Conservation (phyloP, 306 rosid species). For the Pyrus betulifolia region DNA sequence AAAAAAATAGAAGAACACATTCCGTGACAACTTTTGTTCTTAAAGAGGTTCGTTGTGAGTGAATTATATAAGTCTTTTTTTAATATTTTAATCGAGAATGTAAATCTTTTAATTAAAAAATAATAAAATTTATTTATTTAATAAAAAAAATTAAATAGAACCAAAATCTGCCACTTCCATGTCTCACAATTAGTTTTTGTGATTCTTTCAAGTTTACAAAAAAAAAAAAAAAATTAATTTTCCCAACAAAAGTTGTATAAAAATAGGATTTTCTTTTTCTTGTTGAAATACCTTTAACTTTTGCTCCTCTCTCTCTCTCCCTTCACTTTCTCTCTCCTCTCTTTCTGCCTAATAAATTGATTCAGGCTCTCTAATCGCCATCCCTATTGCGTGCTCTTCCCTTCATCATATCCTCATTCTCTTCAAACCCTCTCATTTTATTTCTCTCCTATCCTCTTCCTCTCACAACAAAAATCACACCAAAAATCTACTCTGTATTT, state of each 20-base stretch:
- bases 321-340: not conserved
- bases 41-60: too few relatives aligned
- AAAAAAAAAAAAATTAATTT: not conserved
- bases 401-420: slow-evolving; percentile 15
- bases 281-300: slow-evolving; percentile 39
- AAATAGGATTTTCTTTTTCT: slow-evolving; percentile 18
- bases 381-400: slow-evolving; percentile 48
- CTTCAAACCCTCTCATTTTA: slow-evolving; percentile 6
- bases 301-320: not conserved
- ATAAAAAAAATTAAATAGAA: not conserved
- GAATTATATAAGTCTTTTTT: too few relatives aligned
- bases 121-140: too few relatives aligned
- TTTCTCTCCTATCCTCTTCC: not conserved
- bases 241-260: not conserved
- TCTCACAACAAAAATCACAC: not conserved
- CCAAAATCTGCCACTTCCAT: slow-evolving; percentile 8
- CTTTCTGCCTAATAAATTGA: not conserved
- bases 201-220: not conserved
- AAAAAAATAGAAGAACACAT: too few relatives aligned
- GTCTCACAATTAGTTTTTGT: not conserved
- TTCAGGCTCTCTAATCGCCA: not conserved
- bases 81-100: too few relatives aligned
- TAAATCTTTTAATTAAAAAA: too few relatives aligned
- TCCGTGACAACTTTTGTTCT: too few relatives aligned
- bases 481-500: not conserved